Evolutionary conservation across 2,329 filamentous ascomycete genomes (phyloP), one percentile per base, ranked within the genome.

Genomic region (Xylariaceae sp.): DNA sequence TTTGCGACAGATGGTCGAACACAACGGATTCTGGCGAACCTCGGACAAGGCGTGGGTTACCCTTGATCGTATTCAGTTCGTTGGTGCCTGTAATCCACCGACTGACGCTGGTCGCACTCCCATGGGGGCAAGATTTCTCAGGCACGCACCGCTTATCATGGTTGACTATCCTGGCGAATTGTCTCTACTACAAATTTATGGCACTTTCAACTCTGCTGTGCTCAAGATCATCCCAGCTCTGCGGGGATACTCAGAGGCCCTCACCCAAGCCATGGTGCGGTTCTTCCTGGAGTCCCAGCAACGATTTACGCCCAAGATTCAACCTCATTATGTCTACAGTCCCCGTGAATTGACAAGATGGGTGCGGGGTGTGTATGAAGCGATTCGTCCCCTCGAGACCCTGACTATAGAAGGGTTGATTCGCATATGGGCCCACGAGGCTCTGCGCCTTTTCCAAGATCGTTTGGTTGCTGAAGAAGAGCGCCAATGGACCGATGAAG

Each of bases 251-350:
- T 83, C 93, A 0, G 93, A 97, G 44, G 79, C 89, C 11, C 81
- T 99, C 46, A 99, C 93, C 0, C 90, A 90, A 60, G 88, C 94
- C 16, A 99, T 99, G 93, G 94, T 99, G 32, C 85, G 87, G 52
- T 86, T 99, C 59, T 99, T 97, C 59, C 72, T 94, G 19, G 89
- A 95, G 62, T 98, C 93, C 9, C 94, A 99, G 64, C 79, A 88
- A 57, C 80, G 87, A 39, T 99, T 99, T 61, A 98, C 93, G 9
- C 86, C 93, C 6, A 85, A 95, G 66, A 96, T 97, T 31, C 93
- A 98, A 60, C 93, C 93, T 1, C 93, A 98, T 64, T 99, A 99
- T 62, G 90, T 99, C 34, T 99, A 99, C 78, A 96, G 90, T 64
- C 93, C 93, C 61, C 89, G 93, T 84, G 93, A 99, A 64, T 75